Conservation (phyloP, 225 moss, liverwort and hornwort genomes). For the Polytrichum commune region DNA sequence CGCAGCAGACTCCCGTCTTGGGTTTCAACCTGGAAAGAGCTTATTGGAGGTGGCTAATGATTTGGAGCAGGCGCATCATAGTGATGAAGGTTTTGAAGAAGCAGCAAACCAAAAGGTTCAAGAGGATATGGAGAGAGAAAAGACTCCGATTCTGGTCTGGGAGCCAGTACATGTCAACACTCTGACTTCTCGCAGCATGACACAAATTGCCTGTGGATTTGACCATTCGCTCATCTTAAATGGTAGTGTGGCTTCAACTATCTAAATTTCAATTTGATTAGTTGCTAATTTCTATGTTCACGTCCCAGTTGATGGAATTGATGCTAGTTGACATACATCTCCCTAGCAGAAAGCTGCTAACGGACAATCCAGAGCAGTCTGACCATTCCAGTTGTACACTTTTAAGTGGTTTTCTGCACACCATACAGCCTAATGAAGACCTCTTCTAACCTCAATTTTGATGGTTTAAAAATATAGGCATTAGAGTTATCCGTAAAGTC, state of each 20-base stretch:
- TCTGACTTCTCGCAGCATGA: constrained; percentile 40
- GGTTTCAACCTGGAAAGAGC: constrained; percentile 29
- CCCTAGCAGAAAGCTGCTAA: too few relatives aligned
- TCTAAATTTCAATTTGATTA: not conserved
- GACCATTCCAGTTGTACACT: too few relatives aligned
- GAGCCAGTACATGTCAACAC: constrained; percentile 50
- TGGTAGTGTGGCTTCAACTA: constrained; percentile 32
- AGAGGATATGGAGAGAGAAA: constrained; percentile 41
- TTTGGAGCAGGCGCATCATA: constrained; percentile 3
- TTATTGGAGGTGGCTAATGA: not conserved
- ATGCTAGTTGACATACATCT: too few relatives aligned
- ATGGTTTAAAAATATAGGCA: too few relatives aligned
- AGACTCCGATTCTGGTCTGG: constrained; percentile 49
- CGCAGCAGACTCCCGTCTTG: constrained; percentile 69
- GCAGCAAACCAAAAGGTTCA: constrained; percentile 26
- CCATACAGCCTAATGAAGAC: too few relatives aligned
- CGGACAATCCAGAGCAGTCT: too few relatives aligned
- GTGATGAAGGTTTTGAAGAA: constrained; percentile 20
- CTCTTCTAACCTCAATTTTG: too few relatives aligned
- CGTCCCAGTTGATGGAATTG: too few relatives aligned
- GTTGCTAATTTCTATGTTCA: too few relatives aligned
- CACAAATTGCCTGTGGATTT: constrained; percentile 65
- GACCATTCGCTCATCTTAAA: constrained; percentile 79
- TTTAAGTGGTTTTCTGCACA: too few relatives aligned
- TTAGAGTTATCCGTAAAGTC: too few relatives aligned